phyloP scores from a whole-genome alignment of 1,284 basidiomycete genomes.

The Heterobasidion irregulare region DNA sequence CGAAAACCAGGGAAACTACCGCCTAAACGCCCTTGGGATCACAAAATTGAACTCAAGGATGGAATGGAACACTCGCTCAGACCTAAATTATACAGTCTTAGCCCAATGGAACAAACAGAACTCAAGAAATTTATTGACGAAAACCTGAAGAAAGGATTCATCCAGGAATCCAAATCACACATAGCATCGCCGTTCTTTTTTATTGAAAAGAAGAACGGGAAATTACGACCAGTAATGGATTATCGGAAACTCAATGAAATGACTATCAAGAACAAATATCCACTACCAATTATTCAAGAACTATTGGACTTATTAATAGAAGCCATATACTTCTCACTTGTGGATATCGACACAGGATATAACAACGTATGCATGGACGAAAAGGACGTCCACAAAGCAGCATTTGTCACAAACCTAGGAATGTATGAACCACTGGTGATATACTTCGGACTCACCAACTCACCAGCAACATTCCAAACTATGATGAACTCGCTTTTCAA shows the following conservation, averaged over 20 bases:
- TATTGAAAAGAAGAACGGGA: not conserved
- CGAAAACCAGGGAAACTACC: too few relatives aligned
- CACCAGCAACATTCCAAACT: not conserved
- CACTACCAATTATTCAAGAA: conserved; percentile 2
- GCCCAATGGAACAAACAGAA: too few relatives aligned
- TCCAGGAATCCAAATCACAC: not conserved
- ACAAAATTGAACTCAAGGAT: not conserved
- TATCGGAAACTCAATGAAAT: conserved; percentile 10
- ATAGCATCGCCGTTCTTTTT: not conserved
- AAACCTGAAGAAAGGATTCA: not conserved
- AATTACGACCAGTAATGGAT: conserved; percentile 4
- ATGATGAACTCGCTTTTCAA: not conserved
- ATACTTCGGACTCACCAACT: not conserved
- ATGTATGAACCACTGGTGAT: not conserved
- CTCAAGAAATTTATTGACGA: too few relatives aligned
- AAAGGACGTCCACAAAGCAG: too few relatives aligned
- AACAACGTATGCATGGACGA: too few relatives aligned
- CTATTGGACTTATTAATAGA: too few relatives aligned
- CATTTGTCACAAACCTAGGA: not conserved
- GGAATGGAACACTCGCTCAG: not conserved
- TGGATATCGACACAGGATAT: conserved; percentile 8
- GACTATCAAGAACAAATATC: conserved; percentile 4
- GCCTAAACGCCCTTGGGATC: not conserved
- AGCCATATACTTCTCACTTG: conserved; percentile 7
- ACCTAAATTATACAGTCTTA: too few relatives aligned